phyloP scores from a whole-genome alignment of 306 rosid genomes.

The Castanea sativa region DNA sequence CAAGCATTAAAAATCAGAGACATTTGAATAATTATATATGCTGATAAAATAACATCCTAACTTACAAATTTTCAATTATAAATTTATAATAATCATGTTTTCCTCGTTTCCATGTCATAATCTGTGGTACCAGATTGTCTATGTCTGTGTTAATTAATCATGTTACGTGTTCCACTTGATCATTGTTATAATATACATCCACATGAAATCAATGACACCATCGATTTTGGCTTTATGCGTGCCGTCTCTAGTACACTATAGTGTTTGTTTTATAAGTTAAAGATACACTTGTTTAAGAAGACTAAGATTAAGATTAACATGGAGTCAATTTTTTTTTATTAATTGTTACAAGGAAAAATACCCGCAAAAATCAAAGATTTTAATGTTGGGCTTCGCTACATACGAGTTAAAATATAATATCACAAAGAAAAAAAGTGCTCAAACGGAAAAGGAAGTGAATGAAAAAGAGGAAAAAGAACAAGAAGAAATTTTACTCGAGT shows the following conservation, averaged over 20 bases:
- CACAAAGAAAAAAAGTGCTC: background rate
- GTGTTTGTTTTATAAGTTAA: background rate
- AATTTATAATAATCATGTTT: background rate
- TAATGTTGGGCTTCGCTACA: background rate
- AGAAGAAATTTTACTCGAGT: background rate
- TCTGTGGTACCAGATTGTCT: conserved; percentile 13
- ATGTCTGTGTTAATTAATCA: conserved; percentile 32
- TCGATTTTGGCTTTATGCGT: background rate
- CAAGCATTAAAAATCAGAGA: conserved; percentile 1
- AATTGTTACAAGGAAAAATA: conserved; percentile 1
- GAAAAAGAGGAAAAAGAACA: background rate
- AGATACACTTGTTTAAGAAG: background rate
- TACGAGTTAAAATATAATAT: background rate
- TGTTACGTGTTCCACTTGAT: conserved; percentile 16
- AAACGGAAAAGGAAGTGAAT: background rate
- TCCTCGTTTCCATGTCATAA: conserved; percentile 15
- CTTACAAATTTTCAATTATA: background rate
- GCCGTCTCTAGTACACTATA: background rate
- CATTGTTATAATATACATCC: background rate
- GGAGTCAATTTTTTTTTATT: background rate
- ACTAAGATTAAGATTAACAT: conserved; percentile 17
- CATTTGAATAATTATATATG: background rate
- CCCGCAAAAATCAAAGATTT: conserved; percentile 16
- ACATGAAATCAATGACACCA: background rate
- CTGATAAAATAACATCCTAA: conserved; percentile 13